These are phyloP conservation scores for Synchytrium microbalum DNA, from an alignment of 371 early-diverging fungal species.

Conservation along the genomic window DNA sequence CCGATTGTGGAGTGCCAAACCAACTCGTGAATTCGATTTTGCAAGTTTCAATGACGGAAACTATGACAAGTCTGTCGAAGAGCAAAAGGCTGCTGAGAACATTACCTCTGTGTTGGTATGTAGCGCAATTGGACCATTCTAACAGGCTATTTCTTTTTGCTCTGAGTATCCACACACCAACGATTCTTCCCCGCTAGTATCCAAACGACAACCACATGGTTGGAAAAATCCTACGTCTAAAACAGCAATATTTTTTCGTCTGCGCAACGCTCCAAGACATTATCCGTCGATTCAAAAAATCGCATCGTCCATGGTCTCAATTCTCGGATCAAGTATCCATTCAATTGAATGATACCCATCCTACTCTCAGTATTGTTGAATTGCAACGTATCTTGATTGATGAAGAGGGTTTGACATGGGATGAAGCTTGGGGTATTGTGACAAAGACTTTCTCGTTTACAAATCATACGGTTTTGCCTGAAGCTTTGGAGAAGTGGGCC, in stretches of 20 bases:
- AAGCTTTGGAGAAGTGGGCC: slow-evolving; percentile 91
- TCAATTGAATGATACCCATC: slow-evolving; percentile 69
- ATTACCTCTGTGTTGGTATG: slow-evolving; percentile 68
- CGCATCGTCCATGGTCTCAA: slow-evolving; percentile 66
- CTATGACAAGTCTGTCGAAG: slow-evolving; percentile 78
- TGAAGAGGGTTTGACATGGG: slow-evolving; percentile 79
- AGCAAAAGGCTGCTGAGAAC: slow-evolving; percentile 79
- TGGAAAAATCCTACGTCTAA: slow-evolving; percentile 85
- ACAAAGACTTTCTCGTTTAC: slow-evolving; percentile 84
- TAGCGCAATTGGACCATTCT: too few species aligned
- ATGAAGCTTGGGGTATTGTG: slow-evolving; percentile 69
- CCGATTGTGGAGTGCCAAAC: slow-evolving; percentile 85
- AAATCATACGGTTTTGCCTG: slow-evolving; percentile 92
- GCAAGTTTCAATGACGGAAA: slow-evolving; percentile 84
- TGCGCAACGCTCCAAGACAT: slow-evolving; percentile 55
- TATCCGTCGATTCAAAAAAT: slow-evolving; percentile 82
- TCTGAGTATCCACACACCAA: not conserved
- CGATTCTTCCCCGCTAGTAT: slow-evolving; percentile 40
- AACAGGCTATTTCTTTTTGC: not conserved
- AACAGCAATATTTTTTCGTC: slow-evolving; percentile 92
- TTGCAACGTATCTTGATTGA: slow-evolving; percentile 81
- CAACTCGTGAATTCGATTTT: slow-evolving; percentile 53
- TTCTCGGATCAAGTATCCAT: slow-evolving; percentile 86
- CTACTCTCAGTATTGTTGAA: slow-evolving; percentile 58
- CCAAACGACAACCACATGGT: slow-evolving; percentile 87